Percentiles rank a stretch among this genome's conserved stretches.
These are phyloP conservation scores for Fistulifera pelliculosa DNA, from an alignment of 108 stramenopile species.

Conservation along the genomic window DNA sequence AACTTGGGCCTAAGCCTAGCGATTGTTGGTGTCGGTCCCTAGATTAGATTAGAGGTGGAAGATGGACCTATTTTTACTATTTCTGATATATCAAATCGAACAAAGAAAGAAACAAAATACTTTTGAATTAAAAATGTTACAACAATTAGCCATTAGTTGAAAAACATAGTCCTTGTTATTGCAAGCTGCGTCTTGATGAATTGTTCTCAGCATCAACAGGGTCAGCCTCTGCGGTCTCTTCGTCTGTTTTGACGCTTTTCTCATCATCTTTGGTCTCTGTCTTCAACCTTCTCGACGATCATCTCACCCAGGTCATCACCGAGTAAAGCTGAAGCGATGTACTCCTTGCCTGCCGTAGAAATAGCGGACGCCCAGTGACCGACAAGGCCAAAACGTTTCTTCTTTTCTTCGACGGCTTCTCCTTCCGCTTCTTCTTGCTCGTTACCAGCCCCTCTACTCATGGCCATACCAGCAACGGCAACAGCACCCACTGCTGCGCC, in stretches of 20 bases:
- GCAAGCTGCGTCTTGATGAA: too few relatives aligned
- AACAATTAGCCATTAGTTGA: too few relatives aligned
- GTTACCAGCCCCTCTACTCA: constrained; percentile 3
- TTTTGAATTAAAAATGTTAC: too few relatives aligned
- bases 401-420: constrained; percentile 9
- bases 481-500: constrained; percentile 12
- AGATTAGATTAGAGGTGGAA: too few relatives aligned
- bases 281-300: constrained; percentile 30
- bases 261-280: constrained; percentile 14
- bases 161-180: too few relatives aligned
- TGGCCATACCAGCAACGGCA: constrained; percentile 16
- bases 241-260: neutral
- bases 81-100: too few relatives aligned
- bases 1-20: too few relatives aligned
- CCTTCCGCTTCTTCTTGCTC: constrained; percentile 13
- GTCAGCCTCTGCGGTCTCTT: too few relatives aligned
- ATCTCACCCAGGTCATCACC: constrained; percentile 31
- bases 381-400: constrained; percentile 9
- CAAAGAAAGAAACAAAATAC: too few relatives aligned
- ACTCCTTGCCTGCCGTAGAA: constrained; percentile 29
- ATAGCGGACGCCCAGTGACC: constrained; percentile 19
- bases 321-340: constrained; percentile 16
- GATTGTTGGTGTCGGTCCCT: too few relatives aligned
- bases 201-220: too few relatives aligned
- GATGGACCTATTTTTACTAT: too few relatives aligned